Conservation (phyloP, 805 yeast genomes). For the Cyberlindnera subsufficiens region DNA sequence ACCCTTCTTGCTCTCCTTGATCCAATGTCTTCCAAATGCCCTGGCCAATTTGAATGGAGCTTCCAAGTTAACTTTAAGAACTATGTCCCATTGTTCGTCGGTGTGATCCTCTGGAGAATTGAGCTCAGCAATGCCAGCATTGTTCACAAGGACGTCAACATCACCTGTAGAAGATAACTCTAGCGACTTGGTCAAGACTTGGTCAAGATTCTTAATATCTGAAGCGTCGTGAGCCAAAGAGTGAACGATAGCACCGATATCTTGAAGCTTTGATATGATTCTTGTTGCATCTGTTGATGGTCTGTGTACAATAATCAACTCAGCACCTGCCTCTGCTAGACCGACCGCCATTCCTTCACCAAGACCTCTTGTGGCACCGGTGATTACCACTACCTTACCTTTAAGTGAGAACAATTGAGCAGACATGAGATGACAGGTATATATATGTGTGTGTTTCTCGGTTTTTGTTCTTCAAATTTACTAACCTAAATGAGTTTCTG, state of each 20-base stretch:
- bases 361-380: constrained; percentile 80
- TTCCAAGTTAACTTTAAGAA: constrained; percentile 67
- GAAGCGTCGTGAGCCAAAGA: constrained; percentile 35
- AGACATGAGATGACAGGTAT: constrained; percentile 9
- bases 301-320: constrained; percentile 42
- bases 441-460: not conserved
- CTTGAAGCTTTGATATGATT: constrained; percentile 27
- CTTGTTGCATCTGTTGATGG: constrained; percentile 14
- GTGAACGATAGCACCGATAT: constrained; percentile 41
- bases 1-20: constrained; percentile 52
- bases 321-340: constrained; percentile 82
- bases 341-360: constrained; percentile 79
- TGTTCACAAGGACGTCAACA: constrained; percentile 78
- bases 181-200: constrained; percentile 30
- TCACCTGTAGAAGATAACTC: constrained; percentile 54
- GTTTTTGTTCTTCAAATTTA: too few relatives aligned
- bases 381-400: constrained; percentile 76
- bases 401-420: constrained; percentile 67
- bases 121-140: constrained; percentile 81
- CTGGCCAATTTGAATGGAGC: constrained; percentile 78
- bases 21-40: constrained; percentile 53
- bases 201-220: constrained; percentile 17
- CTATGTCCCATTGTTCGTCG: constrained; percentile 54
- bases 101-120: constrained; percentile 37
- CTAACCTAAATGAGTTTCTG: too few relatives aligned